Base-by-base conservation (phyloP, 1,139 yeast genomes). In the Candida sp. region DNA sequence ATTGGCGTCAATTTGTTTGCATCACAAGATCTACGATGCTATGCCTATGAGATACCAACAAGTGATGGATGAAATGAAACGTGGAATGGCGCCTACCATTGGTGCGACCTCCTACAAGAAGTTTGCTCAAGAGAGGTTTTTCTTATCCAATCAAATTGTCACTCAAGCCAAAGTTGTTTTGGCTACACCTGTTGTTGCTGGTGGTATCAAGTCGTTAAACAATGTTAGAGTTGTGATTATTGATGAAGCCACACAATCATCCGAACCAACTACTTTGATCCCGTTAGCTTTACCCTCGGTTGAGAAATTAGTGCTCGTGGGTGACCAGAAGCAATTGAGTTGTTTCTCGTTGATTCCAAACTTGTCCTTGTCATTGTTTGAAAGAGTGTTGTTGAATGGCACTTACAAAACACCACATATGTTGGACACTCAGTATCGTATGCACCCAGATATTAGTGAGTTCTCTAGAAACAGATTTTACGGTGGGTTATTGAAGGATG, bases 341-440 rank as follows among this genome's bases (percentile, higher is more conserved):
- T 83, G 89, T 56, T 86, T 86, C 63, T 83, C 90, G 3, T 84
- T 84, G 61, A 82, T 86, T 31, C 87, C 85, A 50, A 83, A 77
- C 56, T 70, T 84, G 55, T 83, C 85, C 31, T 68, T 82, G 58
- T 83, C 88, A 1, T 64, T 84, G 50, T 84, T 84, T 61, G 89
- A 84, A 67, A 73, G 88, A 60, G 80, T 84, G 0, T 63, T 84
- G 43, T 64, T 73, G 38, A 84, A 84, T 63, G 86, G 84, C 1
- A 73, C 87, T 1, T 85, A 84, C 59, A 70, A 72, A 42, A 73
- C 76, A 11, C 87, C 88, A 3, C 85, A 82, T 57, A 84, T 86
- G 90, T 77, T 86, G 64, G 85, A 86, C 59, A 83, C 85, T 1
- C 92, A 86, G 62, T 86, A 86, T 62, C 80, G 92, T 70, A 85